Conservation (phyloP, 768 basidiomycete genomes). For the Amanita muscaria region DNA sequence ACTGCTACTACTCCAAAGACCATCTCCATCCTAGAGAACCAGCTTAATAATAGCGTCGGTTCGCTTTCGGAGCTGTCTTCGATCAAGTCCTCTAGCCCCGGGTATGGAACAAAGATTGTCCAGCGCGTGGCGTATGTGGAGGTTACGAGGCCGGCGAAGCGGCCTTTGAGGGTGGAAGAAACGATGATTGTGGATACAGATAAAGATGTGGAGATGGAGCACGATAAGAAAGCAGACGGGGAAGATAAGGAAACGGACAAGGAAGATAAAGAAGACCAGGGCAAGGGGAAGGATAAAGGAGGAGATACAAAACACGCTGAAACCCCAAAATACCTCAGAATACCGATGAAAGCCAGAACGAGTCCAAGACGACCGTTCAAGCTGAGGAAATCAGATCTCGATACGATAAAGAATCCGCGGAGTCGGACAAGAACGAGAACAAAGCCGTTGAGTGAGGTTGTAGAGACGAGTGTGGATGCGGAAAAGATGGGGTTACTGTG, state of each 20-base stretch:
- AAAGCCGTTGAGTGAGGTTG: constrained; percentile 21
- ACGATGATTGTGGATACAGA: not conserved
- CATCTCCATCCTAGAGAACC: too few species aligned
- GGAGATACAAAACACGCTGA: too few species aligned
- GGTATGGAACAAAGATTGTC: constrained; percentile 8
- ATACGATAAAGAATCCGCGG: too few species aligned
- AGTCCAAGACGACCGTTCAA: too few species aligned
- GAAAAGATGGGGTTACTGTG: too few species aligned
- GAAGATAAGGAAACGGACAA: not conserved
- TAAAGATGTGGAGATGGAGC: too few species aligned
- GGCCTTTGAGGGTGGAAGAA: not conserved
- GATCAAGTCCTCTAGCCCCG: constrained; percentile 8
- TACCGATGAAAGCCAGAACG: too few species aligned
- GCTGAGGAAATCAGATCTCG: too few species aligned
- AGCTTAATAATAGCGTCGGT: too few species aligned
- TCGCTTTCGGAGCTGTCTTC: not conserved
- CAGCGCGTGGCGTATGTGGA: constrained; percentile 14
- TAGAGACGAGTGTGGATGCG: constrained; percentile 27
- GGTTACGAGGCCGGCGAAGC: constrained; percentile 6
- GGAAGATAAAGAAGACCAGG: not conserved
- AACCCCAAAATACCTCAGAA: too few species aligned
- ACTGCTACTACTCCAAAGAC: too few species aligned
- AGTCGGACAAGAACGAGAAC: not conserved
- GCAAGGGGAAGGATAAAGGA: constrained; percentile 3
- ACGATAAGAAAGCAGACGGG: not conserved